phyloP scores from a whole-genome alignment of 148 eudicot genomes.

The Diospyros lotus region DNA sequence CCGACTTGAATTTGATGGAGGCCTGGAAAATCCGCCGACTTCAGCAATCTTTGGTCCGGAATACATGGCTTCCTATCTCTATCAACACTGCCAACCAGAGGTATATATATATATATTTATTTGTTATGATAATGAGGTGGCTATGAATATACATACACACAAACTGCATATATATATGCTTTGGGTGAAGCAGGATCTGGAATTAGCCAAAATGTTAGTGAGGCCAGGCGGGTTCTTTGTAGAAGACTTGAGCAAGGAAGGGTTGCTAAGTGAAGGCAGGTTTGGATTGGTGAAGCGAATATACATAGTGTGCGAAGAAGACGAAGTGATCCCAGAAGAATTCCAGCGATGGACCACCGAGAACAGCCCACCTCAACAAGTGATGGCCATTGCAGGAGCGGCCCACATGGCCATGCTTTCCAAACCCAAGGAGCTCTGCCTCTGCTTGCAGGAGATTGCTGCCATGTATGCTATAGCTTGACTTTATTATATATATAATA shows the following conservation, averaged over 20 bases:
- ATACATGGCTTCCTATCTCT: slow-evolving; percentile 24
- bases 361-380: slow-evolving; percentile 17
- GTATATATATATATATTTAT: slow-evolving; percentile 8
- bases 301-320: slow-evolving; percentile 28
- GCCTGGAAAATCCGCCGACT: slow-evolving; percentile 23
- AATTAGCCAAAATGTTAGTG: slow-evolving; percentile 19
- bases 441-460: slow-evolving; percentile 16
- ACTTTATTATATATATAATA: background rate
- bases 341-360: slow-evolving; percentile 21
- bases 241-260: slow-evolving; percentile 16
- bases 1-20: slow-evolving; percentile 25
- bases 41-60: slow-evolving; percentile 33
- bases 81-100: slow-evolving; percentile 33
- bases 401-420: slow-evolving; percentile 36
- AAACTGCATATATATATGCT: background rate
- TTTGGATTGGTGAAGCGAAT: slow-evolving; percentile 23
- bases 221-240: slow-evolving; percentile 13
- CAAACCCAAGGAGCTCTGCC: slow-evolving; percentile 17
- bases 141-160: too few species aligned
- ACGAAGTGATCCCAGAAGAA: slow-evolving; percentile 15
- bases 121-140: too few species aligned
- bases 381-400: slow-evolving; percentile 18
- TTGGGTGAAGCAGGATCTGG: slow-evolving; percentile 23
- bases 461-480: background rate
- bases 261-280: slow-evolving; percentile 10